Evolutionary conservation across 2,329 filamentous ascomycete genomes (phyloP), one percentile per base, ranked within the genome.

Genomic region (Ophiostoma novo-ulmi): DNA sequence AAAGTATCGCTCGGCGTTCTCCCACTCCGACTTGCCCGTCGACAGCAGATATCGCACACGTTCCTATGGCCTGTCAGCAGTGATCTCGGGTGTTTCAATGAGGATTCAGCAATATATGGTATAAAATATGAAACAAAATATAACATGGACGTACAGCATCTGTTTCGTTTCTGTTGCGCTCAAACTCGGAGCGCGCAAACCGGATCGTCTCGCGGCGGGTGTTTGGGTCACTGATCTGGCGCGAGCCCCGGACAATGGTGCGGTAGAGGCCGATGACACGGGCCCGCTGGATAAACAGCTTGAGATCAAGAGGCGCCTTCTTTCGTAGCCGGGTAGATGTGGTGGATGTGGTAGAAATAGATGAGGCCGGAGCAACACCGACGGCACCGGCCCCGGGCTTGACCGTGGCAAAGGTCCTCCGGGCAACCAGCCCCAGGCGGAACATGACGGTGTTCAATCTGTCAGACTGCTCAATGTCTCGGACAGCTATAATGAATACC

Each of bases 11-110:
- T 85, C 86, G 84, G 89, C 88, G 69, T 78, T 82, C 75, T 89
- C 85, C 87, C 87, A 89, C 76, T 89, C 85, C 36, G 86, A 87
- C 79, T 88, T 89, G 69, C 88, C 88, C 3, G 85, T 89, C 11
- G 87, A 88, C 71, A 89, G 78, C 52, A 90, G 82, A 77, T 89
- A 89, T 71, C 85, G 82, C 74, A 89, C 87, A 75, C 89, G 87
- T 73, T 80, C 78, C 86, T n/a, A 31, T 48, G 31, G 31, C 3
- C 17, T 22, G 20, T 38, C n/a, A 58, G 20, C 41, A 65, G n/a
- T 10, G 13, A 4, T 31, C 31, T 31, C 31, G 31, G 31, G 31
- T 31, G 31, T 31, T 31, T 31, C 31, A 31, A 31, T 31, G 31
- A 31, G 31, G 31, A 31, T 31, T 31, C 31, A 31, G 31, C 31